These are phyloP conservation scores for Salix udensis DNA, from an alignment of 345 rosid genomes.

Conservation along the genomic window DNA sequence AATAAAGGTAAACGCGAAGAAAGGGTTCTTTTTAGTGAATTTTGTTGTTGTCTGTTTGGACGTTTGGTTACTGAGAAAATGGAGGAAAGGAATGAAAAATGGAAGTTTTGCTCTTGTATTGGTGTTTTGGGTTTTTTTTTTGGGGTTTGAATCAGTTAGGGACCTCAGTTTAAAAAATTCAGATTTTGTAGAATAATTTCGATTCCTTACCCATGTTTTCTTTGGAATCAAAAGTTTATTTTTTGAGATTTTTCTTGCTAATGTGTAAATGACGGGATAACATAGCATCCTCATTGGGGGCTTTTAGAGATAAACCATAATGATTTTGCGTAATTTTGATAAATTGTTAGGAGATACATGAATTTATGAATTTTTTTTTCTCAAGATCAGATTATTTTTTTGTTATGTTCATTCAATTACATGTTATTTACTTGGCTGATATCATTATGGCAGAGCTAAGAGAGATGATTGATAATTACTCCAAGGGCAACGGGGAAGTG, in stretches of 20 bases:
- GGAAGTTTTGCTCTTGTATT: background rate
- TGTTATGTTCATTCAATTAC: background rate
- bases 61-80: background rate
- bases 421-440: background rate
- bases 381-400: background rate
- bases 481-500: slow-evolving; percentile 70
- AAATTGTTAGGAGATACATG: background rate
- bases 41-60: background rate
- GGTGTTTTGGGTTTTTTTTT: background rate
- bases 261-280: background rate
- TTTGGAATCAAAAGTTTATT: background rate
- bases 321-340: background rate
- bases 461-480: slow-evolving; percentile 57
- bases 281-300: background rate
- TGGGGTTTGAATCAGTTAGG: background rate
- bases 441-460: slow-evolving; percentile 56
- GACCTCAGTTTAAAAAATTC: background rate
- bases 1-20: slow-evolving; percentile 31
- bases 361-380: background rate
- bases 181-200: background rate
- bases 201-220: background rate
- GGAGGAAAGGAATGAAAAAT: background rate
- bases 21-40: background rate
- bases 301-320: background rate
- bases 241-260: background rate